phyloP scores from a whole-genome alignment of 169 alveolate species.

The Cytauxzoon felis region DNA sequence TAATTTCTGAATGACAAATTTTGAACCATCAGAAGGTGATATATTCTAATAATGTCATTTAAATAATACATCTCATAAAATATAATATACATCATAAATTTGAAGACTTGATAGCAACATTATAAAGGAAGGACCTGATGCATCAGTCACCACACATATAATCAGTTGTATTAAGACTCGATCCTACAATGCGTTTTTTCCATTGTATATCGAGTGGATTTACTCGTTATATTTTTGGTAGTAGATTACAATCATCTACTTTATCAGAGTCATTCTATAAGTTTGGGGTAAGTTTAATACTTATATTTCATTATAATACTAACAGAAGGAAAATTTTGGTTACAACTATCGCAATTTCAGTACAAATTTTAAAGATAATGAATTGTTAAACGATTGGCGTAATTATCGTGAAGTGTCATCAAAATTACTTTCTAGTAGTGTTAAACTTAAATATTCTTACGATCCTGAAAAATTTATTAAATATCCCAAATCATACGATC shows the following conservation, averaged over 20 bases:
- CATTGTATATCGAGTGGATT: background rate
- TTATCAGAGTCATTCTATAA: constrained; percentile 3
- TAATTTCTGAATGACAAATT: too few species aligned
- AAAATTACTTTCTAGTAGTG: background rate
- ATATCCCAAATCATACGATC: constrained; percentile 33
- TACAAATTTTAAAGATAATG: background rate
- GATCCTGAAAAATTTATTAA: constrained; percentile 35
- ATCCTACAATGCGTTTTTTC: constrained; percentile 2
- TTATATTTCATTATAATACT: background rate
- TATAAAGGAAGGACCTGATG: too few species aligned
- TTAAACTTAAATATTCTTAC: constrained; percentile 10
- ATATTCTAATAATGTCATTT: too few species aligned
- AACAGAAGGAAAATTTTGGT: constrained; percentile 1
- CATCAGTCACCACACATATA: too few species aligned
- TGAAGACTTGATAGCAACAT: too few species aligned
- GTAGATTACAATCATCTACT: background rate
- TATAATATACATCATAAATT: too few species aligned
- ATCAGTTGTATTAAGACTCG: constrained; percentile 5
- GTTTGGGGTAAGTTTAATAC: constrained; percentile 4
- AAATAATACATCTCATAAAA: too few species aligned
- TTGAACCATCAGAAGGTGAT: too few species aligned
- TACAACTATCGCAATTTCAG: constrained; percentile 12
- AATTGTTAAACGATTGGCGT: constrained; percentile 19
- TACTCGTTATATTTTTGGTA: constrained; percentile 2
- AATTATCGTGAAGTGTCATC: constrained; percentile 19